phyloP scores from a whole-genome alignment of 257 asterid species.

The Nicotiana benthamiana region DNA sequence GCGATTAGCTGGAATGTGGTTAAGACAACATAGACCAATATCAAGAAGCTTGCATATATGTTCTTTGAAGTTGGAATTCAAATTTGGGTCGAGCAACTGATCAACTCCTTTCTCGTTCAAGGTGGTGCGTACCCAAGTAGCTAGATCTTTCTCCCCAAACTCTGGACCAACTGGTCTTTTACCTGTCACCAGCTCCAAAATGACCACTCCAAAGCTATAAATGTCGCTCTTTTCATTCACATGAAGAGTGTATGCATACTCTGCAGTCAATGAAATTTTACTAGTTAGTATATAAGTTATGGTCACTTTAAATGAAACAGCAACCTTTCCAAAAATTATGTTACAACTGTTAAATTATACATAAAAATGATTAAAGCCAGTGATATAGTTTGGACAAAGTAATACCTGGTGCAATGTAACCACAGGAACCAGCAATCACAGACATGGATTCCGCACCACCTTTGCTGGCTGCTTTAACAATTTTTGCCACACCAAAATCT shows the following conservation, averaged over 20 bases:
- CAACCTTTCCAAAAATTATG: neutral
- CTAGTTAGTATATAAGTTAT: neutral
- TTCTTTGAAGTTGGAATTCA: slow-evolving; percentile 29
- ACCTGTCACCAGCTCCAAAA: slow-evolving; percentile 67
- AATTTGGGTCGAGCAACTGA: slow-evolving; percentile 42
- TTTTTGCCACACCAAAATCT: slow-evolving; percentile 81
- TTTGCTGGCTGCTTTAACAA: slow-evolving; percentile 22
- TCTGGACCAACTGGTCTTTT: slow-evolving; percentile 35
- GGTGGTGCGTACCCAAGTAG: slow-evolving; percentile 37
- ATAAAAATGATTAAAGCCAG: neutral
- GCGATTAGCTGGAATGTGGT: slow-evolving; percentile 47
- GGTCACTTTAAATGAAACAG: neutral
- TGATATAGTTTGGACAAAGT: neutral
- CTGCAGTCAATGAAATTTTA: slow-evolving; percentile 22
- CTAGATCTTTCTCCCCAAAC: slow-evolving; percentile 46
- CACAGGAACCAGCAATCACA: slow-evolving; percentile 70
- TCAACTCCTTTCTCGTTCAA: slow-evolving; percentile 36
- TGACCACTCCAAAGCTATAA: slow-evolving; percentile 72
- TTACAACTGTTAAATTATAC: neutral
- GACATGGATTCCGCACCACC: slow-evolving; percentile 55
- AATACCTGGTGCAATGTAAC: slow-evolving; percentile 93
- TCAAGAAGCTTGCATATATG: slow-evolving; percentile 40
- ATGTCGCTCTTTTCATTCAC: slow-evolving; percentile 76
- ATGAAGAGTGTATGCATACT: slow-evolving; percentile 68
- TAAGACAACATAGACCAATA: slow-evolving; percentile 51